Conservation (phyloP, 148 eudicot species). For the Selenicereus undatus region DNA sequence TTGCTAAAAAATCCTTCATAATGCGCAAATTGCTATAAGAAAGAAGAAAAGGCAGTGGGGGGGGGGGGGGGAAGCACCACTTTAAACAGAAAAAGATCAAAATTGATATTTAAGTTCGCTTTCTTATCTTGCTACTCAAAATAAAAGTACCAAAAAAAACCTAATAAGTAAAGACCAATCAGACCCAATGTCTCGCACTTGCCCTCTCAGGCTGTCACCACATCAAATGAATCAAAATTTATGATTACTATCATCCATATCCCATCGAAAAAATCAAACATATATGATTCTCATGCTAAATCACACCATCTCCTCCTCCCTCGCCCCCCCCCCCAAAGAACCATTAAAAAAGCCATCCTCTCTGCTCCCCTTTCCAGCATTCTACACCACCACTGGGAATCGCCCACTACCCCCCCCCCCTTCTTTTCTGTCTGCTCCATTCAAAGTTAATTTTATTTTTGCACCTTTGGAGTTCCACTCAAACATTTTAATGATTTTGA, state of each 20-base stretch:
- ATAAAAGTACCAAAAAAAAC: neutral
- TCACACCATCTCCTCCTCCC: neutral
- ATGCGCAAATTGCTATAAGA: neutral
- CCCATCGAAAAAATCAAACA: too few relatives aligned
- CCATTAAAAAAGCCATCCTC: too few relatives aligned
- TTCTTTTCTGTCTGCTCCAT: too few relatives aligned
- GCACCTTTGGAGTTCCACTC: too few relatives aligned
- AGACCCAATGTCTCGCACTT: neutral
- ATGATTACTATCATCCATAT: too few relatives aligned
- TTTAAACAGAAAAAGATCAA: neutral
- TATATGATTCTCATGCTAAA: neutral
- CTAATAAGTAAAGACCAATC: too few relatives aligned
- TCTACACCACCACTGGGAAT: too few relatives aligned
- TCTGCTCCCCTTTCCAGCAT: too few relatives aligned
- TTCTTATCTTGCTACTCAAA: neutral
- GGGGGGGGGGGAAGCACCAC: neutral
- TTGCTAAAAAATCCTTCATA: neutral
- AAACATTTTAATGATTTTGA: too few relatives aligned
- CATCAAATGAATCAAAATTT: neutral
- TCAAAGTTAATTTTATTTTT: too few relatives aligned
- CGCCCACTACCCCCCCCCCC: too few relatives aligned
- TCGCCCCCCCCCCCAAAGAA: too few relatives aligned
- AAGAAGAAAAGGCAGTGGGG: neutral
- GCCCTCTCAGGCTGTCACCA: neutral
- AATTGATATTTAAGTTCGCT: neutral